These are phyloP conservation scores for Kuraishia borneana DNA, from an alignment of 805 yeast genomes.

Conservation along the genomic window DNA sequence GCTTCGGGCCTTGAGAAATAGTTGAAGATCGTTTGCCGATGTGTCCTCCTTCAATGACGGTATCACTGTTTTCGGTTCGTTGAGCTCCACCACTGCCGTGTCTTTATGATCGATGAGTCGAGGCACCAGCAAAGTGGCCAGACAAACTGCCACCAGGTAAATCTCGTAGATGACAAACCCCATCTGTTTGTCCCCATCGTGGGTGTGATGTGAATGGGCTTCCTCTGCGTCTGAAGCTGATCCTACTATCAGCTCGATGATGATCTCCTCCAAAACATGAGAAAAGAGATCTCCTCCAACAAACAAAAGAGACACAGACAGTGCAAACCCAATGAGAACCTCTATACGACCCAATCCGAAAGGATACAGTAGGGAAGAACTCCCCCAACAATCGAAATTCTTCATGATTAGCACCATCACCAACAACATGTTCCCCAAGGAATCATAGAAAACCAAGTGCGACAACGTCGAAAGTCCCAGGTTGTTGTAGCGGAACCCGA, in stretches of 20 bases:
- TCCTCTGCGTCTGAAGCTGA: constrained; percentile 12
- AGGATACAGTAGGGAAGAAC: constrained; percentile 72
- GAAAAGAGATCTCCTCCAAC: constrained; percentile 85
- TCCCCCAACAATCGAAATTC: constrained; percentile 90
- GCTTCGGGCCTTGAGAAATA: not conserved
- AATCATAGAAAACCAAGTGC: constrained; percentile 80
- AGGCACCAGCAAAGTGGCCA: not conserved
- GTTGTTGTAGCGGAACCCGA: constrained; percentile 48
- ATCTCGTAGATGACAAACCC: not conserved
- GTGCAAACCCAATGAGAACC: constrained; percentile 78
- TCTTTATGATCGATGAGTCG: not conserved
- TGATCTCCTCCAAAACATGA: constrained; percentile 74
- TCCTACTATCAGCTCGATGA: constrained; percentile 29
- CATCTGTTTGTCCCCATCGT: constrained; percentile 6
- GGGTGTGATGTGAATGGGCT: constrained; percentile 18
- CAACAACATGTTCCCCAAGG: constrained; percentile 61
- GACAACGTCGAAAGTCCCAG: constrained; percentile 66
- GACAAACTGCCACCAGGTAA: not conserved
- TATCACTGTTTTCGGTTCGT: too few relatives aligned
- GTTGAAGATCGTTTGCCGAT: not conserved
- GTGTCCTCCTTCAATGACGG: too few relatives aligned
- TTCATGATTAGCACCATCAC: constrained; percentile 70
- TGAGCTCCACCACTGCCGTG: not conserved
- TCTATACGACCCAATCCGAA: constrained; percentile 91
- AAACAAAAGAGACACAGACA: constrained; percentile 75